These are phyloP conservation scores for Podospora fimiseda DNA, from an alignment of 495 filamentous ascomycete genomes.

Conservation along the genomic window DNA sequence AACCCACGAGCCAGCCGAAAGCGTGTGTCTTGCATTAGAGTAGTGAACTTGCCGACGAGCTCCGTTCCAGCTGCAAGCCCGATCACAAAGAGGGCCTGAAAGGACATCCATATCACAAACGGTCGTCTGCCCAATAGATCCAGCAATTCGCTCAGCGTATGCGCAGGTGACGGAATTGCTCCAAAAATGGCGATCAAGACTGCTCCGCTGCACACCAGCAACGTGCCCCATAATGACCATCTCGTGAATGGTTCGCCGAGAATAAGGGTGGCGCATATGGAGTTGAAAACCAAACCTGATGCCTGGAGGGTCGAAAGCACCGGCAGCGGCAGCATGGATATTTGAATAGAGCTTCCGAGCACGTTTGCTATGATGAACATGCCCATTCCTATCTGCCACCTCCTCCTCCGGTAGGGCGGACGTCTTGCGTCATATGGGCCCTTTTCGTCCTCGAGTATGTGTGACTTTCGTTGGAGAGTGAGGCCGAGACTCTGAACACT, in stretches of 20 bases:
- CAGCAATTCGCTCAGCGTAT: conserved; percentile 76
- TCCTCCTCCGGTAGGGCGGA: conserved; percentile 81
- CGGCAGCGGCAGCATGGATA: conserved; percentile 90
- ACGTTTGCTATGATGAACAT: conserved; percentile 96
- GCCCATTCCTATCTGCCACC: conserved; percentile 97
- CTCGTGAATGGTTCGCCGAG: conserved; percentile 90
- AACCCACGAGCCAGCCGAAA: conserved; percentile 81
- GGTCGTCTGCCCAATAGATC: conserved; percentile 62
- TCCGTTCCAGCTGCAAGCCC: conserved; percentile 60
- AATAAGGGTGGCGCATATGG: conserved; percentile 89
- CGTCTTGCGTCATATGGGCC: conserved; percentile 67
- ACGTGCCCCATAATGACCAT: conserved; percentile 81
- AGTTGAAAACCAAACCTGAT: conserved; percentile 96
- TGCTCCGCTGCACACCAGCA: conserved; percentile 80
- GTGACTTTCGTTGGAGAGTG: conserved; percentile 97
- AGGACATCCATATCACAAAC: conserved; percentile 89
- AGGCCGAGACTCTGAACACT: conserved; percentile 91
- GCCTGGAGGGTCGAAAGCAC: conserved; percentile 94
- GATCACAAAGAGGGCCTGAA: conserved; percentile 64
- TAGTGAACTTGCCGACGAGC: conserved; percentile 42
- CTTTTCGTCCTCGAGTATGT: conserved; percentile 95
- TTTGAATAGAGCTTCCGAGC: conserved; percentile 91
- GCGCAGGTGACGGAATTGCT: conserved; percentile 90
- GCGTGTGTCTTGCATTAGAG: conserved; percentile 48
- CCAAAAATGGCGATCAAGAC: conserved; percentile 89